These are phyloP conservation scores for Micractinium conductrix DNA, from an alignment of 139 green algal genomes.

Conservation along the genomic window DNA sequence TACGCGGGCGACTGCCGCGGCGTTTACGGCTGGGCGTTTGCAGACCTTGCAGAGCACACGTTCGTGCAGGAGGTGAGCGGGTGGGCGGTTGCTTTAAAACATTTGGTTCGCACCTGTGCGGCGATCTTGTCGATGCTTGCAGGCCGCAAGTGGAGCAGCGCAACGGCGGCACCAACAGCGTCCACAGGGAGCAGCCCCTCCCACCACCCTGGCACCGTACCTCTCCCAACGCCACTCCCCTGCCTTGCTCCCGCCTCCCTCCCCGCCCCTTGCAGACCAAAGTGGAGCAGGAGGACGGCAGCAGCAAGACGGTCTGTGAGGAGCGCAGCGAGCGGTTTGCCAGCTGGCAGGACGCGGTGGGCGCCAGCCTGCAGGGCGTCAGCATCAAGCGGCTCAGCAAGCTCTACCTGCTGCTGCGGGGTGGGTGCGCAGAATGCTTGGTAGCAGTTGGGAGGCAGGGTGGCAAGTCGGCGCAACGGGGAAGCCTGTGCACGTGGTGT, in stretches of 20 bases:
- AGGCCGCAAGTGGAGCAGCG: too few relatives aligned
- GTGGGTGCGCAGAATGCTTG: too few relatives aligned
- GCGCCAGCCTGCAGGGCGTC: constrained; percentile 10
- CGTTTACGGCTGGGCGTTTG: constrained; percentile 68
- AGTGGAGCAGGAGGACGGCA: constrained; percentile 33
- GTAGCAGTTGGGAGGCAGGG: background rate
- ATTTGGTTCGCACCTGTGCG: too few relatives aligned
- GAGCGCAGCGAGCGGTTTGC: constrained; percentile 32
- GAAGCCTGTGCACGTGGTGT: background rate
- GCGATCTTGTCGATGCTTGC: too few relatives aligned
- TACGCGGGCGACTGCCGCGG: constrained; percentile 62
- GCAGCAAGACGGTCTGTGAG: background rate
- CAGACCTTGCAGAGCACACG: constrained; percentile 70
- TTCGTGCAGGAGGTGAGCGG: constrained; percentile 52
- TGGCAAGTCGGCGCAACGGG: background rate
- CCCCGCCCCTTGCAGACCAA: constrained; percentile 10
- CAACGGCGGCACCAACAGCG: too few relatives aligned
- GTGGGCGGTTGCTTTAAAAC: too few relatives aligned
- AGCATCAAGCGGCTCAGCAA: constrained; percentile 34
- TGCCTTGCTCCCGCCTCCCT: background rate
- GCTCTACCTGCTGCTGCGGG: constrained; percentile 49
- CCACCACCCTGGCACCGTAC: background rate
- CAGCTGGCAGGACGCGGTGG: constrained; percentile 30
- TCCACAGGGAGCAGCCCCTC: background rate
- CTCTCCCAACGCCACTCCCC: too few relatives aligned